Conservation (phyloP, 2,329 filamentous ascomycete genomes). For the Xylaria arbuscula region DNA sequence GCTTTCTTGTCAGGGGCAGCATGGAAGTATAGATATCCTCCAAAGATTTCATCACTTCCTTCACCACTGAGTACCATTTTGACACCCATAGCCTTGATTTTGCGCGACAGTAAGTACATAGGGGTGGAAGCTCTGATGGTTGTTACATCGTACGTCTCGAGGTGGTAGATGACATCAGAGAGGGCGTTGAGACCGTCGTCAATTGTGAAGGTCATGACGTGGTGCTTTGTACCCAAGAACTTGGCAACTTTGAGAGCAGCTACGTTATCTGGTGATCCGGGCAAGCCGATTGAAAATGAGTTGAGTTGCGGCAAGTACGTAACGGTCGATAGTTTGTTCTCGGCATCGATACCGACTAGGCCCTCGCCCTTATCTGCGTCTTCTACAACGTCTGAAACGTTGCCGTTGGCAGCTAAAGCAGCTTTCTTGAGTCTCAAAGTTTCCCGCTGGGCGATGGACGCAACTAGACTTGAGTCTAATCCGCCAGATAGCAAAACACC, state of each 20-base stretch:
- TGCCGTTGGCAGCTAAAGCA: constrained; percentile 62
- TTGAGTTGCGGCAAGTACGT: constrained; percentile 95
- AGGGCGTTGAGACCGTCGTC: constrained; percentile 97
- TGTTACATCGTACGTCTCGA: constrained; percentile 97
- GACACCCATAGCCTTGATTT: constrained; percentile 99
- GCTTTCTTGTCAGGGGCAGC: constrained; percentile 87
- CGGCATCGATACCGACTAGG: constrained; percentile 93
- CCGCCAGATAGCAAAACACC: constrained; percentile 95
- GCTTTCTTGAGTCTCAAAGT: constrained; percentile 80
- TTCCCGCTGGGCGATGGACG: constrained; percentile 94
- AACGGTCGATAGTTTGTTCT: constrained; percentile 87
- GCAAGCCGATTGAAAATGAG: constrained; percentile 98
- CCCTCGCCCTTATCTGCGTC: constrained; percentile 73
- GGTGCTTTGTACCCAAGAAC: constrained; percentile 97
- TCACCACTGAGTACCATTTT: constrained; percentile 99
- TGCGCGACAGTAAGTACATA: constrained; percentile 97
- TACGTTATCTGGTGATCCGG: constrained; percentile 89
- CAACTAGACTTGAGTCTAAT: constrained; percentile 93
- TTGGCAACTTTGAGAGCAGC: constrained; percentile 93
- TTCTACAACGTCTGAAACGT: constrained; percentile 54
- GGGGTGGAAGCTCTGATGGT: constrained; percentile 98
- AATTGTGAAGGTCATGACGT: constrained; percentile 97
- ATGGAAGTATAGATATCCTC: constrained; percentile 98
- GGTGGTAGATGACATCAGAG: constrained; percentile 96
- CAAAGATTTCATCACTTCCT: constrained; percentile 97